These are phyloP conservation scores for Danielozyma ontarioensis DNA, from an alignment of 805 yeast species.

Conservation along the genomic window DNA sequence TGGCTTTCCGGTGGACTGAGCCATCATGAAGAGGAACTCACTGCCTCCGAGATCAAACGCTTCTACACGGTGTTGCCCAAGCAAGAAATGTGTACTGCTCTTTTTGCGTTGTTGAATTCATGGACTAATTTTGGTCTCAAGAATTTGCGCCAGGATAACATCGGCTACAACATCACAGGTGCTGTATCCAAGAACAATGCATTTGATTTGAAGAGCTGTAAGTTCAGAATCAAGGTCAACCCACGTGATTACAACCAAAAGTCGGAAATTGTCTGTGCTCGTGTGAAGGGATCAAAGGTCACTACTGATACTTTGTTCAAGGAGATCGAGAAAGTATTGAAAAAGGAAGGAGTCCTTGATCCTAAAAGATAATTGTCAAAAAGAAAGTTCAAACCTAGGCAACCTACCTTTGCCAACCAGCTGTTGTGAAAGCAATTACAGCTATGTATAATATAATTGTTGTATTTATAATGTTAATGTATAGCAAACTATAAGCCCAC, in stretches of 20 bases:
- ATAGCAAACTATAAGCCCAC: too few relatives aligned
- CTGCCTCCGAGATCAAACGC: conserved; percentile 26
- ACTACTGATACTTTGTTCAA: conserved; percentile 54
- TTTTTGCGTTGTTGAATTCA: conserved; percentile 54
- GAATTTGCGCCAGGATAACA: conserved; percentile 43
- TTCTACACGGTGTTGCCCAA: conserved; percentile 38
- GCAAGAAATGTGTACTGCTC: conserved; percentile 59
- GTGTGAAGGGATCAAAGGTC: conserved; percentile 60
- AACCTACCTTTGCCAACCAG: too few relatives aligned
- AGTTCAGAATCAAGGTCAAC: conserved; percentile 51
- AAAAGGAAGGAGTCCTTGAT: conserved; percentile 58
- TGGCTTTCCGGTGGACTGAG: conserved; percentile 36
- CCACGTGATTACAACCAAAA: conserved; percentile 36
- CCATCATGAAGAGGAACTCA: conserved; percentile 9
- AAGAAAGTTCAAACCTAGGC: too few relatives aligned
- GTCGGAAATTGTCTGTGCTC: conserved; percentile 54
- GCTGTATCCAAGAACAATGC: conserved; percentile 57
- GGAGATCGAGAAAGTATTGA: conserved; percentile 62
- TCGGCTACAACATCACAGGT: conserved; percentile 49
- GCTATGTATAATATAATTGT: background rate
- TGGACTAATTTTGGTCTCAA: conserved; percentile 72
- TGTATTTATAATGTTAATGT: too few relatives aligned
- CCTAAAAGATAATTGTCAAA: background rate
- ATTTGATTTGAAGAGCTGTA: conserved; percentile 57
- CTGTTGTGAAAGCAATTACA: too few relatives aligned